Evolutionary conservation across 345 rosid species (phyloP).

Genomic region (Corymbia maculata): DNA sequence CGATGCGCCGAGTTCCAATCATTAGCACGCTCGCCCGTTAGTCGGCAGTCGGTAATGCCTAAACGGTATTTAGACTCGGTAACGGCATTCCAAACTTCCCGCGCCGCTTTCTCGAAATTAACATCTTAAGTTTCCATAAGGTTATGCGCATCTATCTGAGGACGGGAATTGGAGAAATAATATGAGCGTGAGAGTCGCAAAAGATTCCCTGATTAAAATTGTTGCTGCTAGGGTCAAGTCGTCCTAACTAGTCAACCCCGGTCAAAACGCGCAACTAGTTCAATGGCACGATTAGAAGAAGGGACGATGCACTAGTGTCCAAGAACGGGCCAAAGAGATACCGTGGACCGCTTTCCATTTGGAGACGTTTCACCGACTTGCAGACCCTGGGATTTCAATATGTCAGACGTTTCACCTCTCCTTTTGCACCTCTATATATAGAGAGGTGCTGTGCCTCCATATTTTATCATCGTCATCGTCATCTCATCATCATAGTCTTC

Average conservation of each 20-base stretch:
- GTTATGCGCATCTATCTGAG: background rate
- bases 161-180: background rate
- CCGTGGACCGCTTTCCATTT: constrained; percentile 1
- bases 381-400: background rate
- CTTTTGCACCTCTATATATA: background rate
- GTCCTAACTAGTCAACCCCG: background rate
- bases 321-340: constrained; percentile 18
- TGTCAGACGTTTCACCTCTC: background rate
- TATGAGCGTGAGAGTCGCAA: too few relatives aligned
- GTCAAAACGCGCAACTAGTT: background rate
- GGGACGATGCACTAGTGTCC: background rate
- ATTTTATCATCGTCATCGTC: background rate
- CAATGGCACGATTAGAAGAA: background rate
- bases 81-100: background rate
- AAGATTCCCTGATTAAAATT: background rate
- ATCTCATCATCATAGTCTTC: background rate
- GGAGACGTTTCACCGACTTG: constrained; percentile 8
- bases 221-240: background rate
- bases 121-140: too few relatives aligned
- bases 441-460: background rate
- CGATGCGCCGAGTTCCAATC: background rate
- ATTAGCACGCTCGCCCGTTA: background rate
- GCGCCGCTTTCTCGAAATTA: background rate
- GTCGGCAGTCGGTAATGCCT: too few relatives aligned
- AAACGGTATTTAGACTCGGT: background rate